phyloP scores from a whole-genome alignment of 2,329 filamentous ascomycete species.

The Curvularia spicifera region DNA sequence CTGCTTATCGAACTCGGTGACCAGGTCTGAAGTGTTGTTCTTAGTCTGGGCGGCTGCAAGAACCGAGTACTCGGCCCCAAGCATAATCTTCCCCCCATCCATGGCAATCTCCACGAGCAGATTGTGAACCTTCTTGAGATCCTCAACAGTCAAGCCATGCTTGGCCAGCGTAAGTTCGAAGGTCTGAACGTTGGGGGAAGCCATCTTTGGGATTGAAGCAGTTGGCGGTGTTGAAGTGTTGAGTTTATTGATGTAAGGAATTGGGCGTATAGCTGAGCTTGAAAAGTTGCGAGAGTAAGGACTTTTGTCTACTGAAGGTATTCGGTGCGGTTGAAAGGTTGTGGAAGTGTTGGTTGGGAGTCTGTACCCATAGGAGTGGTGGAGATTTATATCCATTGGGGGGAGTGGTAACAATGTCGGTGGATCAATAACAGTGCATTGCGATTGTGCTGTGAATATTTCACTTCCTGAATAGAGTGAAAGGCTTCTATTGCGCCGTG shows the following conservation, averaged over 20 bases:
- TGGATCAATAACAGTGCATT: not conserved
- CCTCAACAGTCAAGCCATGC: constrained; percentile 21
- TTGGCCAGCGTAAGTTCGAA: constrained; percentile 25
- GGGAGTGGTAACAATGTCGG: not conserved
- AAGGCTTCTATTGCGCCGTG: not conserved
- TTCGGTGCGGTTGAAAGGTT: not conserved
- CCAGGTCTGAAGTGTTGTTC: constrained; percentile 57
- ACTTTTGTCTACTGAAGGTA: not conserved
- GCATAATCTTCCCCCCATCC: constrained; percentile 43
- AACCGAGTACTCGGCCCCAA: constrained; percentile 38
- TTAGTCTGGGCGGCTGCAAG: constrained; percentile 34
- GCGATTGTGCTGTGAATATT: not conserved
- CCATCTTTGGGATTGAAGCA: not conserved
- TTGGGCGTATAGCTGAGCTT: not conserved
- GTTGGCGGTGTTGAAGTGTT: not conserved
- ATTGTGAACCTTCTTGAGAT: constrained; percentile 26
- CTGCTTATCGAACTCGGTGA: constrained; percentile 62
- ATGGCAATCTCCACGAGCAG: constrained; percentile 36
- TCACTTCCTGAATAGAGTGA: not conserved
- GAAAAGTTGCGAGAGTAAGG: not conserved
- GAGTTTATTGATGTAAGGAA: not conserved
- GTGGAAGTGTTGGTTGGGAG: not conserved
- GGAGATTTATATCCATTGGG: not conserved
- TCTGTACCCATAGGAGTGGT: not conserved
- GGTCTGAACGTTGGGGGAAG: constrained; percentile 10